phyloP scores from a whole-genome alignment of 371 early-diverging fungal species.

The Mucor saturninus region DNA sequence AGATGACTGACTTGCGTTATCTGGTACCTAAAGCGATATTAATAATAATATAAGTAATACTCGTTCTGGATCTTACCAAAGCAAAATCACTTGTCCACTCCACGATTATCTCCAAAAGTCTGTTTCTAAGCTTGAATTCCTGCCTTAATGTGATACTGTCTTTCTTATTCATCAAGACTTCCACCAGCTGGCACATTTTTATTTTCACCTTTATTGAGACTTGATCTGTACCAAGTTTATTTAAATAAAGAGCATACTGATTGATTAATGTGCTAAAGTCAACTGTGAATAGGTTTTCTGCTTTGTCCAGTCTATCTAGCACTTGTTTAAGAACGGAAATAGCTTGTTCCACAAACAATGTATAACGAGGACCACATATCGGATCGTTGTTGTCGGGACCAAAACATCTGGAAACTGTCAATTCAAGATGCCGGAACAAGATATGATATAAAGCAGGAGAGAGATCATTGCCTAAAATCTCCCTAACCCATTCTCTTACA shows the following conservation, averaged over 20 bases:
- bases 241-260: conserved; percentile 78
- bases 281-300: conserved; percentile 67
- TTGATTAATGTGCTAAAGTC: conserved; percentile 79
- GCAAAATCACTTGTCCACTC: conserved; percentile 87
- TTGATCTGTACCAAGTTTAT: conserved; percentile 62
- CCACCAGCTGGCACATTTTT: conserved; percentile 82
- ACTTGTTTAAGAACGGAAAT: conserved; percentile 81
- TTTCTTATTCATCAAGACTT: conserved; percentile 76
- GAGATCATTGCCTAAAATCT: conserved; percentile 83
- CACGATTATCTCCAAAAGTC: conserved; percentile 74
- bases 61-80: conserved; percentile 32
- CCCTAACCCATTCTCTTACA: conserved; percentile 85
- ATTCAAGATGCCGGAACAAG: conserved; percentile 75
- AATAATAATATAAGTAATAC: not conserved
- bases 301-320: conserved; percentile 71
- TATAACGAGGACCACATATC: conserved; percentile 73
- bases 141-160: conserved; percentile 76
- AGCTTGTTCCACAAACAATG: conserved; percentile 85
- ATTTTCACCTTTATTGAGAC: conserved; percentile 74
- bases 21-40: conserved; percentile 26
- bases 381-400: conserved; percentile 67
- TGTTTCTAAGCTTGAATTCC: conserved; percentile 83
- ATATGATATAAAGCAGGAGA: conserved; percentile 76
- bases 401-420: conserved; percentile 71
- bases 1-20: conserved; percentile 28